Base-by-base conservation (phyloP, 2,329 filamentous ascomycete genomes). In the Beauveria rudraprayagi region DNA sequence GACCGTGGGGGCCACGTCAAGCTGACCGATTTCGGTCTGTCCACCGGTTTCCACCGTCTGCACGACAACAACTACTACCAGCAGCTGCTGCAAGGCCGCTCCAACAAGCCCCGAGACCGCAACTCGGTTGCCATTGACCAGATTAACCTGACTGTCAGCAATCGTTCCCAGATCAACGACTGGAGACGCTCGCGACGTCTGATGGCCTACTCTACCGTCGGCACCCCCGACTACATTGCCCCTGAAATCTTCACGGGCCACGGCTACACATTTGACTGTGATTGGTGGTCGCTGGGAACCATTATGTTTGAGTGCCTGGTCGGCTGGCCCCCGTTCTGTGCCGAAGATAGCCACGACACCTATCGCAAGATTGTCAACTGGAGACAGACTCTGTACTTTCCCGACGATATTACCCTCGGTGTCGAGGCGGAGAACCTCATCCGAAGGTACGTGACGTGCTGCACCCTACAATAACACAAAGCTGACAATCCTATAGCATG, bases 261-360 rank as follows among this genome's bases (percentile, higher is more conserved):
- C 70, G 94, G 94, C 54, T 99, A 99, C 78, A 91, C 91, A 62
- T 96, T 93, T 70, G 89, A 95, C 72, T 99, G 94, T 73, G 94
- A 99, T 80, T 99, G 94, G 94, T 99, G 94, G 94, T 96, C 91
- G 24, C 83, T 99, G 55, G 94, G 94, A 58, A 97, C 94, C 50
- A 99, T 99, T 77, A 97, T 99, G 94, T 99, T 97, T 70, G 94
- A 99, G 76, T 99, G 94, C 75, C 82, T 99, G 67, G 92, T 99
- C 64, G 94, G 94, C 69, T 99, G 94, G 94, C 94, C 94, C 60
- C 94, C 94, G 34, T 99, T 99, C 83, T 99, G 94, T 74, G 93
- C 94, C 22, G 94, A 99, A 74, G 93, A 97, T 72, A 90, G 92
- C 63, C 93, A 96, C 71, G 94, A 97, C 74, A 97, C 94, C 1